Percentiles rank a stretch among this genome's conserved stretches.
Conservation (phyloP, 306 rosid genomes). For the Dalbergia cochinchinensis region DNA sequence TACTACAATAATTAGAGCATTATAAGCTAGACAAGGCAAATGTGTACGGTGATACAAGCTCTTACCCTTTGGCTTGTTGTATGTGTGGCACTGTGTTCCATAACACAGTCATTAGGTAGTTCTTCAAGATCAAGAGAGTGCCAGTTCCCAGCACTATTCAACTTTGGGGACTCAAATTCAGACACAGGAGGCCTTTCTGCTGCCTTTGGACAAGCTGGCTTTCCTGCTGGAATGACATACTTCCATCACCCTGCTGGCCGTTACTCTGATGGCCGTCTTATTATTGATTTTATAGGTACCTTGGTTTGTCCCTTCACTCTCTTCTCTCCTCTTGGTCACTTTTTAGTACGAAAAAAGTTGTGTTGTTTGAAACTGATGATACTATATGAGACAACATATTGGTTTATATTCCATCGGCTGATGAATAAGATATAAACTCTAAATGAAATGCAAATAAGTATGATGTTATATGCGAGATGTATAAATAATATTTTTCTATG, state of each 20-base stretch:
- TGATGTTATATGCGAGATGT: no score
- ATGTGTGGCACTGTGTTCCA: conserved; percentile 30
- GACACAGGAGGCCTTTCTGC: conserved; percentile 97
- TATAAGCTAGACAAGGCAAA: neutral
- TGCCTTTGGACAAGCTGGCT: conserved; percentile 79
- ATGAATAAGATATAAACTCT: no score
- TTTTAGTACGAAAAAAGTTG: no score
- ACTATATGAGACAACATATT: no score
- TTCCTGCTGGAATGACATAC: conserved; percentile 65
- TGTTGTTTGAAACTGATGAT: no score
- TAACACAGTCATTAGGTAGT: conserved; percentile 34
- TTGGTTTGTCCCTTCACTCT: neutral
- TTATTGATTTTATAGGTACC: conserved; percentile 73
- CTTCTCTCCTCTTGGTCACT: neutral
- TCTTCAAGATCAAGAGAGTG: conserved; percentile 46
- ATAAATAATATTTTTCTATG: no score
- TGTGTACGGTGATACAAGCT: neutral
- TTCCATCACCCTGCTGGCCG: conserved; percentile 74
- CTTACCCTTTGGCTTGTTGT: conserved; percentile 36
- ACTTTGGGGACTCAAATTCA: conserved; percentile 92
- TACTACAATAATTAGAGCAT: conserved; percentile 10
- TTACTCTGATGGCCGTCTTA: conserved; percentile 79
- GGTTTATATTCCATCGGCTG: no score
- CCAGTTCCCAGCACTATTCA: conserved; percentile 81
- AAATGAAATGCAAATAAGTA: no score